Conservation (phyloP, 371 early-diverging fungal genomes). For the Syncephalis fuscata region DNA sequence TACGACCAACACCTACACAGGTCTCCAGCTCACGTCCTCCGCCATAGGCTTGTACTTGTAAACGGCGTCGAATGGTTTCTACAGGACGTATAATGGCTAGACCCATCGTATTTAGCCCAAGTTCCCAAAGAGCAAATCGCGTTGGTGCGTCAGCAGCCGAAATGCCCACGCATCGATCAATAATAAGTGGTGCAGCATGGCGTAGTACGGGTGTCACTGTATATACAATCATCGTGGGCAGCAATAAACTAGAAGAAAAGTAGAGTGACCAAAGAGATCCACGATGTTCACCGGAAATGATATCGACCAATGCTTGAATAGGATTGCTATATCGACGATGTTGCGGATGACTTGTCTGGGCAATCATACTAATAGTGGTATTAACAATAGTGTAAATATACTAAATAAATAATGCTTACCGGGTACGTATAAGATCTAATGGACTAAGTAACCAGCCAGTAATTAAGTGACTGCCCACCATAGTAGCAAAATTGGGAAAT, state of each 20-base stretch:
- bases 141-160: conserved; percentile 45
- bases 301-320: conserved; percentile 45
- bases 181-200: conserved; percentile 41
- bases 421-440: conserved; percentile 52
- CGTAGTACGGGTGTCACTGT: conserved; percentile 51
- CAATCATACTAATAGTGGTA: conserved; percentile 27
- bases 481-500: conserved; percentile 40
- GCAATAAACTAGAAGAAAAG: conserved; percentile 30
- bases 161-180: conserved; percentile 44
- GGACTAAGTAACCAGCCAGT: conserved; percentile 59
- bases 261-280: conserved; percentile 40
- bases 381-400: not conserved
- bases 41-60: conserved; percentile 51
- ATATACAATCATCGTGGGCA: conserved; percentile 64
- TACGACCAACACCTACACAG: conserved; percentile 50
- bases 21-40: conserved; percentile 21
- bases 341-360: conserved; percentile 46
- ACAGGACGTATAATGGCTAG: conserved; percentile 63
- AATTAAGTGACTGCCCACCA: conserved; percentile 44
- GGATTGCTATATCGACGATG: conserved; percentile 57
- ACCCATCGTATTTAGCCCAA: conserved; percentile 41
- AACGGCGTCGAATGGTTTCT: conserved; percentile 69
- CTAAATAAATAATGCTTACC: conserved; percentile 17
- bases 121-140: conserved; percentile 38
- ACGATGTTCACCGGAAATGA: conserved; percentile 57